Evolutionary conservation across 2,329 filamentous ascomycete species (phyloP).

Genomic region (Epichloe scottii): DNA sequence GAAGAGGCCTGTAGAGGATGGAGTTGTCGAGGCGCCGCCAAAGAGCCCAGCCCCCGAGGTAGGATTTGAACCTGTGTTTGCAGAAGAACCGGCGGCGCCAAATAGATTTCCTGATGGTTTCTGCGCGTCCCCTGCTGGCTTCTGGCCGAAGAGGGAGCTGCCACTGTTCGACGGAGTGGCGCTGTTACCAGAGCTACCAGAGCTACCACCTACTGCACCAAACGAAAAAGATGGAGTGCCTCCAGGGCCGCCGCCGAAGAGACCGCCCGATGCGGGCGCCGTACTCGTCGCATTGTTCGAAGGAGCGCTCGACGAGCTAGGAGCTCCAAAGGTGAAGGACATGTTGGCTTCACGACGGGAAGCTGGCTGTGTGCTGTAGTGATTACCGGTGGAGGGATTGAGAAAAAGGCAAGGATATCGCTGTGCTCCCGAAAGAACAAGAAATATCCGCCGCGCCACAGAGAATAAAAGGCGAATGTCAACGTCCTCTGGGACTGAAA

Average conservation of each 20-base stretch:
- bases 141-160: conserved; percentile 21
- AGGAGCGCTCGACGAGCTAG: conserved; percentile 21
- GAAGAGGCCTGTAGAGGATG: conserved; percentile 10
- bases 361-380: neutral
- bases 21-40: conserved; percentile 11
- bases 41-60: conserved; percentile 18
- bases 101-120: conserved; percentile 18
- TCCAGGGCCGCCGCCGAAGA: conserved; percentile 26
- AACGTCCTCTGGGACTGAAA: neutral
- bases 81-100: conserved; percentile 12
- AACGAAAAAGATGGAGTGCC: conserved; percentile 30
- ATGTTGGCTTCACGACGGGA: conserved; percentile 15
- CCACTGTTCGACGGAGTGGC: conserved; percentile 17
- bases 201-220: conserved; percentile 15
- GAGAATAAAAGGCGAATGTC: neutral
- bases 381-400: neutral
- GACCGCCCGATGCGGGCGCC: conserved; percentile 26
- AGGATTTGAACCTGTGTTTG: conserved; percentile 16
- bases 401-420: neutral
- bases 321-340: conserved; percentile 27
- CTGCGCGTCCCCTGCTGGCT: conserved; percentile 14
- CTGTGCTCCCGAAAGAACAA: neutral
- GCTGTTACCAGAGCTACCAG: conserved; percentile 9
- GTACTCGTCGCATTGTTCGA: conserved; percentile 20
- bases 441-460: neutral